phyloP scores from a whole-genome alignment of 108 stramenopile genomes.

The Cyclotella sp. region DNA sequence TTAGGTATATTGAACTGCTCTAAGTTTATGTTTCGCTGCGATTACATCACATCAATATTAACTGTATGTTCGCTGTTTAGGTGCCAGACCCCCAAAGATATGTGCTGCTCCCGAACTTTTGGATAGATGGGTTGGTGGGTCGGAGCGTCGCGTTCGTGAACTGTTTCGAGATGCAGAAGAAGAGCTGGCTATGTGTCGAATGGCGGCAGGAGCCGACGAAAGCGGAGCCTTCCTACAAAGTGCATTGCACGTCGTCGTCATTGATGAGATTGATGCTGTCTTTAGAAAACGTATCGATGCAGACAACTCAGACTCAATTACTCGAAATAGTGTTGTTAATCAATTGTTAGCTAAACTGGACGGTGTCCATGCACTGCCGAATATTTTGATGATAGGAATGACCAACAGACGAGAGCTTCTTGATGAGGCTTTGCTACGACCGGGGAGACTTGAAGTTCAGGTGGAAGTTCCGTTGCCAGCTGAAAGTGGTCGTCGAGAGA shows the following conservation, averaged over 20 bases:
- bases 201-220: conserved; percentile 60
- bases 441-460: conserved; percentile 86
- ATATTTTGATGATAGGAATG: conserved; percentile 85
- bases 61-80: conserved; percentile 46
- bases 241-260: conserved; percentile 80
- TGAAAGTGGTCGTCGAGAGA: conserved; percentile 32
- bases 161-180: conserved; percentile 95
- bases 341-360: conserved; percentile 86
- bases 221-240: conserved; percentile 45
- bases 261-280: conserved; percentile 90
- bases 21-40: too few relatives aligned
- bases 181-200: conserved; percentile 45
- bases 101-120: conserved; percentile 95
- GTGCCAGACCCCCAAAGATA: conserved; percentile 91
- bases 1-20: too few relatives aligned
- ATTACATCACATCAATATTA: background rate
- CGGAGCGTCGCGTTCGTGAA: conserved; percentile 90
- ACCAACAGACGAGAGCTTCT: conserved; percentile 83
- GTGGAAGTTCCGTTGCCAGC: conserved; percentile 80
- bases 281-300: conserved; percentile 69
- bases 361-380: conserved; percentile 79
- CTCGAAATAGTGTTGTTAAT: conserved; percentile 78
- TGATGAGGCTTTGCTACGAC: conserved; percentile 77
- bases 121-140: conserved; percentile 97
- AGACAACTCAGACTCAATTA: conserved; percentile 70